phyloP scores from a whole-genome alignment of 805 yeast genomes.

The Saturnispora diversa region DNA sequence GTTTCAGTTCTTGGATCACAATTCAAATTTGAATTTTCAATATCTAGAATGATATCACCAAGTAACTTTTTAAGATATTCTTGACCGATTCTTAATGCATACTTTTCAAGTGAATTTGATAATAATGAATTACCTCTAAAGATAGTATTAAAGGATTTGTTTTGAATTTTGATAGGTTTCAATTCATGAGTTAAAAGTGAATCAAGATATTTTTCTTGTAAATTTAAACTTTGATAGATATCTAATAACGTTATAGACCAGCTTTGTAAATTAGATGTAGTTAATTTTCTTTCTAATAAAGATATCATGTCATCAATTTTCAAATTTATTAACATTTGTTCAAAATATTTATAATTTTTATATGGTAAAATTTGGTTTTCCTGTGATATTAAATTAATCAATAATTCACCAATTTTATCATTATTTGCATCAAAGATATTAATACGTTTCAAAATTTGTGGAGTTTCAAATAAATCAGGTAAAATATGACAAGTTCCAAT shows the following conservation, averaged over 20 bases:
- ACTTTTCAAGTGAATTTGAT: slow-evolving; percentile 73
- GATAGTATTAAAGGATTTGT: slow-evolving; percentile 46
- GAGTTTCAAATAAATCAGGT: slow-evolving; percentile 39
- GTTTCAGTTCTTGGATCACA: slow-evolving; percentile 60
- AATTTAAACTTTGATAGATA: slow-evolving; percentile 61
- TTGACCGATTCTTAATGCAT: slow-evolving; percentile 67
- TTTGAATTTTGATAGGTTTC: slow-evolving; percentile 36
- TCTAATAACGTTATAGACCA: slow-evolving; percentile 57
- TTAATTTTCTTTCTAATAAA: slow-evolving; percentile 33
- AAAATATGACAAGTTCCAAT: slow-evolving; percentile 50
- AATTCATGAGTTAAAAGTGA: slow-evolving; percentile 64
- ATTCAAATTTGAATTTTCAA: slow-evolving; percentile 40
- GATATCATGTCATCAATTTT: slow-evolving; percentile 46
- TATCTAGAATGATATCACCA: slow-evolving; percentile 54
- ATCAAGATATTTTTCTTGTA: slow-evolving; percentile 67
- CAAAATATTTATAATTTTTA: slow-evolving; percentile 51
- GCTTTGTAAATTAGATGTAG: slow-evolving; percentile 39
- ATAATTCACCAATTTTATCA: slow-evolving; percentile 49
- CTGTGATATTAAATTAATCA: slow-evolving; percentile 41
- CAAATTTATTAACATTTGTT: slow-evolving; percentile 47
- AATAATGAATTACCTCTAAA: slow-evolving; percentile 83
- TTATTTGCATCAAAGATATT: slow-evolving; percentile 20
- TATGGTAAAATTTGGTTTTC: slow-evolving; percentile 57
- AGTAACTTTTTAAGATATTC: slow-evolving; percentile 68
- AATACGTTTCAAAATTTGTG: slow-evolving; percentile 19